Evolutionary conservation across 2,329 filamentous ascomycete genomes (phyloP).

Genomic region (Rhexocercosporidium sp.): DNA sequence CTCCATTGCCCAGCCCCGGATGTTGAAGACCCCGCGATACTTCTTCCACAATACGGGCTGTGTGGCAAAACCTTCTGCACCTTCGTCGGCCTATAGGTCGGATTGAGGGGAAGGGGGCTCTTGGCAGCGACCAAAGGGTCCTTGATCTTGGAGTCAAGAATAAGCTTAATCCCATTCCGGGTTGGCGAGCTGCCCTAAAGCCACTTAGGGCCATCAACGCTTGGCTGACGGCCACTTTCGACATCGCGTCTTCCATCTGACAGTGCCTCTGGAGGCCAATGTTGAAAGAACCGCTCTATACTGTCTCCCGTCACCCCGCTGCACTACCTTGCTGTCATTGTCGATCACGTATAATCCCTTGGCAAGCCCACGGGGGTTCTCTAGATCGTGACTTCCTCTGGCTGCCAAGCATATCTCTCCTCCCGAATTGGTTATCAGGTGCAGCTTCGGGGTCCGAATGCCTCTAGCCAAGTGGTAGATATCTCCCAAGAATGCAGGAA

Average conservation of each 20-base stretch:
- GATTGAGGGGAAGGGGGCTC: neutral
- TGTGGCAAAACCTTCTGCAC: neutral
- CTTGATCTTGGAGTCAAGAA: neutral
- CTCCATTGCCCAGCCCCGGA: slow-evolving; percentile 10
- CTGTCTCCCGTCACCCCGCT: neutral
- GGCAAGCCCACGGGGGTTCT: neutral
- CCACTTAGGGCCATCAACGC: neutral
- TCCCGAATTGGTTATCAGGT: neutral
- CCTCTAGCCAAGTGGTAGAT: neutral
- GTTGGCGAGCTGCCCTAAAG: neutral
- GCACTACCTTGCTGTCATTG: neutral
- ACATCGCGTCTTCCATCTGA: slow-evolving; percentile 10
- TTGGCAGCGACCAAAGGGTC: slow-evolving; percentile 4
- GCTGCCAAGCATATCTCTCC: neutral
- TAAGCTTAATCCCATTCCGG: slow-evolving; percentile 14
- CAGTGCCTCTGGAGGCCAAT: slow-evolving; percentile 5
- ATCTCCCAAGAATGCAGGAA: neutral
- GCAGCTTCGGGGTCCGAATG: neutral
- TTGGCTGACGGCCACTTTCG: slow-evolving; percentile 12
- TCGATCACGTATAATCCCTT: neutral
- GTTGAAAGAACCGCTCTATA: neutral
- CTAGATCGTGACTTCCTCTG: neutral
- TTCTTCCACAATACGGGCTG: neutral
- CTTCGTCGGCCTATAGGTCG: neutral
- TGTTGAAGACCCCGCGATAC: slow-evolving; percentile 5